Evolutionary conservation across 129 eudicot genomes (phyloP), one percentile per base, ranked within the genome.

Genomic region (Chrysanthemum lavandulifolium): DNA sequence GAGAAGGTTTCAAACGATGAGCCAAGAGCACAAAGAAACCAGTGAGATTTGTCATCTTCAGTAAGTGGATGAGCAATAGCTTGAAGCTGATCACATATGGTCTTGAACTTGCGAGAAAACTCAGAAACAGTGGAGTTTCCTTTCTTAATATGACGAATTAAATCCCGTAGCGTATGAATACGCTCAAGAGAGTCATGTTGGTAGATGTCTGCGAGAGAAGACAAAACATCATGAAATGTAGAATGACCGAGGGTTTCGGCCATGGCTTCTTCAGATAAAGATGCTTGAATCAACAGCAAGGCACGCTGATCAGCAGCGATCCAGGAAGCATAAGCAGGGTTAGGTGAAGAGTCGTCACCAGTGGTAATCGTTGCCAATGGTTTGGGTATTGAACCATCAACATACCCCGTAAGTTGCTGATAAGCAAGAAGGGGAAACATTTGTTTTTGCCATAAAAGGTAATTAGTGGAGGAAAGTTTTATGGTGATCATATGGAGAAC

Each of bases 331-430:
- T 49, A 49, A 7, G 53, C 53, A 21, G 23, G 23, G 23, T 21
- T 21, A 21, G 23, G 23, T 21, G 23, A 49, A 12, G 10, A 62
- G 13, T 1, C 36, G 13, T 92, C 11, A 96, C 98, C 2, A 94
- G 31, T 27, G 31, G 31, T 21, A 21, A 21, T 21, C 23, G 25
- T 23, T 23, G 25, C 25, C 25, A 23, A 23, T 23, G 25, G 25
- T 23, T 23, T 23, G 25, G 25, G 25, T 23, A 23, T 23, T 23
- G 25, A 23, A 23, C 25, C 25, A 29, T 29, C 33, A 3, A 2
- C 33, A 29, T 29, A 29, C 33, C 33, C 33, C 33, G 4, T 23
- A 23, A 23, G 25, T 23, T 23, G 25, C 0, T 23, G 25, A 23
- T 23, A 23, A 23, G 25, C 25, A 29, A 29, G 33, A 29, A 54